These are phyloP conservation scores for Mimosa pudica DNA, from an alignment of 306 rosid species.

Conservation along the genomic window DNA sequence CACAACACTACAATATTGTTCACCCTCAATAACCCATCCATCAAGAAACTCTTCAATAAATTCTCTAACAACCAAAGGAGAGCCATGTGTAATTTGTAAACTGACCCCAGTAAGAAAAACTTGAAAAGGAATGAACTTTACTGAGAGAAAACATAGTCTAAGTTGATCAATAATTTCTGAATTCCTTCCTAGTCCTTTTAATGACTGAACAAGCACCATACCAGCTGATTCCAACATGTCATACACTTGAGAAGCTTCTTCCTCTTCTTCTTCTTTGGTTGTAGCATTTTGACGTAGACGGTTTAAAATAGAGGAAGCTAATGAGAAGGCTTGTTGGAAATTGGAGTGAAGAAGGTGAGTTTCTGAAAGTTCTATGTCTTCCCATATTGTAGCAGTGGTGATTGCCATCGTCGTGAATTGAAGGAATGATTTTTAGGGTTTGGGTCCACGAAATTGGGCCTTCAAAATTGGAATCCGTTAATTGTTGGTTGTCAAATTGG, in stretches of 20 bases:
- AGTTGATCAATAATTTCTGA: slow-evolving; percentile 63
- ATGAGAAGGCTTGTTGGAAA: slow-evolving; percentile 65
- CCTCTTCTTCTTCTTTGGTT: neutral
- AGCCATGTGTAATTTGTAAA: slow-evolving; percentile 59
- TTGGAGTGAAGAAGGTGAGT: slow-evolving; percentile 80
- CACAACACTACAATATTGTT: slow-evolving; percentile 45
- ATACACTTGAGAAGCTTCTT: slow-evolving; percentile 30
- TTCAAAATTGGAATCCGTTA: neutral
- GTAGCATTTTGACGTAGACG: slow-evolving; percentile 27
- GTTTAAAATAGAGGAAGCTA: slow-evolving; percentile 67
- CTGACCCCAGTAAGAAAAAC: slow-evolving; percentile 70
- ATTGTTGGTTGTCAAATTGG: neutral
- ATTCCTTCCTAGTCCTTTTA: slow-evolving; percentile 66
- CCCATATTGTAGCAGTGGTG: slow-evolving; percentile 46
- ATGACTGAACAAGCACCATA: slow-evolving; percentile 81
- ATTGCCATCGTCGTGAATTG: neutral
- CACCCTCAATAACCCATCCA: slow-evolving; percentile 67
- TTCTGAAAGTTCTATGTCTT: slow-evolving; percentile 70
- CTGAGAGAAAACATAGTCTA: slow-evolving; percentile 39
- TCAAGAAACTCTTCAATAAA: slow-evolving; percentile 70
- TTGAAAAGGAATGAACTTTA: slow-evolving; percentile 58
- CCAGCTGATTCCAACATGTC: slow-evolving; percentile 71
- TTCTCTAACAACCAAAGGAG: slow-evolving; percentile 40
- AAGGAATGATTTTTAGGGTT: neutral
- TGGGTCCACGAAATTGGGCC: neutral